Base-by-base conservation (phyloP, 163 green algal species). In the Volvox carteri region DNA sequence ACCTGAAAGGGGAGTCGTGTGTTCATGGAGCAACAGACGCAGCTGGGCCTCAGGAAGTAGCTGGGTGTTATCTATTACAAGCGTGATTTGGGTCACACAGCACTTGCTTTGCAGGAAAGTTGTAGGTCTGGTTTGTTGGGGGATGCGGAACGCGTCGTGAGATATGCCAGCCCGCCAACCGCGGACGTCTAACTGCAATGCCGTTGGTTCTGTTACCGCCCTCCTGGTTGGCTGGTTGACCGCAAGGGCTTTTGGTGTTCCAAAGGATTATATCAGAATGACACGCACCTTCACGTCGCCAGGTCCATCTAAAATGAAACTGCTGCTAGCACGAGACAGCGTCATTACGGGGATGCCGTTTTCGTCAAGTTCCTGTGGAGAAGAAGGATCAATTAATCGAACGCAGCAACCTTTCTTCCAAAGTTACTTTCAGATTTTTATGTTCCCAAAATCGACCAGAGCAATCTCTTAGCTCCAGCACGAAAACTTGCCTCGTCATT, bases 291-390 rank as follows among this genome's bases (percentile, higher is more conserved):
- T 88, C 11, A 88, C 68, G 25, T 88, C 83, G 1, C 83, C 83
- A 2, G 83, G 83, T 7, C 83, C 83, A 33, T 88, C 83, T 4
- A 88, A 37, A 25, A 88, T 74, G 48, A 81, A 83, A 48, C 50
- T 75, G 48, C 68, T 83, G 68, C 50, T 83, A 52, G 68, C 68
- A 16, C 83, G 83, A 16, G 83, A 58, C 4, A 88, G 68, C 35
- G 73, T 88, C 35, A 88, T 25, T 11, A 88, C 11, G 44, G 68
- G 48, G 18, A 88, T 81, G 48, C 83, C 83, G 37, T 88, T 39
- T 41, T 88, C 83, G 35, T 88, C 83, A 11, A 88, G 48, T n/a
- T 88, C 83, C 83, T 88, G 83, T 9, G 11, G 18, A n/a, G n/a
- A n/a, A n/a, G n/a, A n/a, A n/a, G n/a, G n/a, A n/a, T n/a, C n/a